phyloP scores from a whole-genome alignment of 2,329 filamentous ascomycete genomes.

The Stenocarpella maydis region DNA sequence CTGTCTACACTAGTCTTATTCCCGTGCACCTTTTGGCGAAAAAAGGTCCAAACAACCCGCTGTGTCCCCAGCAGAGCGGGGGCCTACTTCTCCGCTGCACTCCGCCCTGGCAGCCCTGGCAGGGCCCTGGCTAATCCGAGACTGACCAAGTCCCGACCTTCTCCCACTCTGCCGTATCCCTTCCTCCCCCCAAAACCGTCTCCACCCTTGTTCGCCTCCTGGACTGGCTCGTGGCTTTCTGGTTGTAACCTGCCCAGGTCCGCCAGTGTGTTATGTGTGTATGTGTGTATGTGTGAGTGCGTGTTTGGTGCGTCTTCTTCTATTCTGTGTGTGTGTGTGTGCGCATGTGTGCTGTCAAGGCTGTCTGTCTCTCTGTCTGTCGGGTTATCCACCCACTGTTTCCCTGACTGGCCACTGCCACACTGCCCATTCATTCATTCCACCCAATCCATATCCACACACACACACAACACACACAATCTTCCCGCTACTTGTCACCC shows the following conservation, averaged over 20 bases:
- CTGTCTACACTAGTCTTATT: no score
- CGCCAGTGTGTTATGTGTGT: not conserved
- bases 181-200: not conserved
- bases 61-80: conserved; percentile 18
- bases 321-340: not conserved
- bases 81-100: conserved; percentile 19
- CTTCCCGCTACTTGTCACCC: conserved; percentile 3
- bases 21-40: no score
- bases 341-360: conserved; percentile 7
- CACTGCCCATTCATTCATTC: conserved; percentile 17
- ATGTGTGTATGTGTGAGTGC: not conserved
- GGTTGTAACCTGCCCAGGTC: not conserved
- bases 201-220: conserved; percentile 17
- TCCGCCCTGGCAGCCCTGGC: conserved; percentile 24
- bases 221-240: not conserved
- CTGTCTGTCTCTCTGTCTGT: not conserved
- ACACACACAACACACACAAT: no score
- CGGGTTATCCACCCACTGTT: conserved; percentile 9
- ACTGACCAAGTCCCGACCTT: conserved; percentile 16
- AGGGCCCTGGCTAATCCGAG: conserved; percentile 27
- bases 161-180: not conserved
- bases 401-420: no score
- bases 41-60: conserved; percentile 7
- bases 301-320: no score
- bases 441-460: not conserved